Percentiles rank a stretch among this genome's conserved stretches.
phyloP scores from a whole-genome alignment of 2,329 filamentous ascomycete species.

The Dactylellina leptospora region DNA sequence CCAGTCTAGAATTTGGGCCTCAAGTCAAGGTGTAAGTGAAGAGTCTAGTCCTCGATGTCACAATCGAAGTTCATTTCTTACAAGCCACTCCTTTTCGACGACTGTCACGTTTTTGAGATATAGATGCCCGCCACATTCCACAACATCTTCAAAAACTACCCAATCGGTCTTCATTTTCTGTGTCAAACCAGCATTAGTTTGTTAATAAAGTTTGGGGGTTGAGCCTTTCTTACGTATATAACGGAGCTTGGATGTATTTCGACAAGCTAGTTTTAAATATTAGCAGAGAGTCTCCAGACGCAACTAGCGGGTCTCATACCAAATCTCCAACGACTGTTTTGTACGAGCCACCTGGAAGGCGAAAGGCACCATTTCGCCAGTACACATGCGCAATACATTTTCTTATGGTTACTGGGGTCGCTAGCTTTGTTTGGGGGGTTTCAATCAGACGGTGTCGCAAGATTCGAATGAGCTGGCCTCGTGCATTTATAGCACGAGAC shows the following conservation, averaged over 20 bases:
- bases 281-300: conserved; percentile 40
- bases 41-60: not conserved
- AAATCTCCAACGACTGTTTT: conserved; percentile 9
- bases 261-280: conserved; percentile 75
- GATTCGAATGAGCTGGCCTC: conserved; percentile 83
- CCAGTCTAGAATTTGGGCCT: no score
- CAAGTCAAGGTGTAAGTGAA: no score
- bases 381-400: conserved; percentile 56
- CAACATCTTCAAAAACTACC: conserved; percentile 92
- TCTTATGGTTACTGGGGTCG: conserved; percentile 30
- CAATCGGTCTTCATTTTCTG: conserved; percentile 96
- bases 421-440: conserved; percentile 68
- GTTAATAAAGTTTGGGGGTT: not conserved
- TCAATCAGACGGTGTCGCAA: conserved; percentile 82
- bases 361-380: conserved; percentile 58
- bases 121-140: conserved; percentile 85
- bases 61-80: not conserved
- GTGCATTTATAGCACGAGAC: conserved; percentile 82
- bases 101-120: conserved; percentile 89
- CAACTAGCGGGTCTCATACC: conserved; percentile 3
- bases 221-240: conserved; percentile 79
- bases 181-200: conserved; percentile 88
- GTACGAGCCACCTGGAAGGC: conserved; percentile 52
- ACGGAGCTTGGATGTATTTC: conserved; percentile 88
- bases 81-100: conserved; percentile 86